These are phyloP conservation scores for Penicillium glabrum DNA, from an alignment of 2,329 filamentous ascomycete species.

Conservation along the genomic window DNA sequence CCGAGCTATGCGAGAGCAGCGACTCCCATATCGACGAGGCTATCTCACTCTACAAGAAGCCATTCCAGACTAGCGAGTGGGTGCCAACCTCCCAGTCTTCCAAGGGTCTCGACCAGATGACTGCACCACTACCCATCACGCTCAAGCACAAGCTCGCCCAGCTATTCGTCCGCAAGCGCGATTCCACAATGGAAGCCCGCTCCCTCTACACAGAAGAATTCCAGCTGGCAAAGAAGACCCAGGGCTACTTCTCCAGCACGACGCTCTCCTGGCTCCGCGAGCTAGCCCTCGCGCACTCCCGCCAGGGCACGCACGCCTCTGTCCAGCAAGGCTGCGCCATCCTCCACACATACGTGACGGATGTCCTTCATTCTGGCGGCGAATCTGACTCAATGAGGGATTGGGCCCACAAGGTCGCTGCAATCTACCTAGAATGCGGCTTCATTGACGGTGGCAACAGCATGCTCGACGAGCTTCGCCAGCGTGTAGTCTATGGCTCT, in stretches of 20 bases:
- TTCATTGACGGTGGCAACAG: slow-evolving; percentile 43
- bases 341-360: slow-evolving; percentile 42
- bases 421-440: slow-evolving; percentile 47
- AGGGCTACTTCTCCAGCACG: slow-evolving; percentile 49
- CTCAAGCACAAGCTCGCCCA: slow-evolving; percentile 53
- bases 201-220: slow-evolving; percentile 45
- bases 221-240: slow-evolving; percentile 43
- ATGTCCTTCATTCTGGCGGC: slow-evolving; percentile 42
- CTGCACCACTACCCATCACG: slow-evolving; percentile 41
- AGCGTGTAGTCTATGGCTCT: slow-evolving; percentile 51
- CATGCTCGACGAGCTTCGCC: slow-evolving; percentile 49
- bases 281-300: slow-evolving; percentile 45
- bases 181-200: slow-evolving; percentile 39
- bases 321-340: slow-evolving; percentile 39
- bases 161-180: slow-evolving; percentile 47
- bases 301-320: slow-evolving; percentile 40
- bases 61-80: slow-evolving; percentile 43
- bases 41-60: slow-evolving; percentile 48
- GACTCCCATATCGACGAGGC: slow-evolving; percentile 48
- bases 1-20: slow-evolving; percentile 48
- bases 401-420: slow-evolving; percentile 48
- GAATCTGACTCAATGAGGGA: slow-evolving; percentile 47
- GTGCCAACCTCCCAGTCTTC: slow-evolving; percentile 32
- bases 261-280: slow-evolving; percentile 48
- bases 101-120: slow-evolving; percentile 32